Percentiles rank a stretch among this genome's conserved stretches.
Conservation (phyloP, 441 rosid species). For the Erodium texanum region DNA sequence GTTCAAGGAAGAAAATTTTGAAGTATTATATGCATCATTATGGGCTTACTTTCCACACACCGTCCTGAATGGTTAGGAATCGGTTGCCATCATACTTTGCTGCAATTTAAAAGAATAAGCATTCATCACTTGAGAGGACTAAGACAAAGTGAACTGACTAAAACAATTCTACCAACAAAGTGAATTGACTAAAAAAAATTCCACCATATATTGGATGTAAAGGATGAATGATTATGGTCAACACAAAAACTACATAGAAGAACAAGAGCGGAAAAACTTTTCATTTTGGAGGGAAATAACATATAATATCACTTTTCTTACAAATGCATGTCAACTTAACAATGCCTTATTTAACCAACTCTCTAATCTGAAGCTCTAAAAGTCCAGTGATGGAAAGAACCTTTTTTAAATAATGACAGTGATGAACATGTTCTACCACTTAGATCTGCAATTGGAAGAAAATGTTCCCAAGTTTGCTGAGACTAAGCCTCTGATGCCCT, state of each 20-base stretch:
- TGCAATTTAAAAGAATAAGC: slow-evolving; percentile 25
- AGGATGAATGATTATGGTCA: not conserved
- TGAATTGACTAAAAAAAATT: no score
- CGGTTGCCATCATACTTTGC: slow-evolving; percentile 64
- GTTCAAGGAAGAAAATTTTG: slow-evolving; percentile 8
- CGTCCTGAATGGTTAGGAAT: slow-evolving; percentile 55
- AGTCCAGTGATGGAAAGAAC: not conserved
- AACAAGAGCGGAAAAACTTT: not conserved
- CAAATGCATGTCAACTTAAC: no score
- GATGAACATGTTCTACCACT: not conserved
- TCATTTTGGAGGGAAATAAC: not conserved
- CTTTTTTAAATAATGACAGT: not conserved
- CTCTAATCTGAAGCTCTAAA: no score
- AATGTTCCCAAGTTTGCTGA: not conserved
- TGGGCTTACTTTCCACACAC: slow-evolving; percentile 69
- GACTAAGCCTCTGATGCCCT: not conserved
- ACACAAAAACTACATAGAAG: not conserved
- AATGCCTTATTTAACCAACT: no score
- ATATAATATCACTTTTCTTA: not conserved
- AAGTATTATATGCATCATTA: slow-evolving; percentile 9
- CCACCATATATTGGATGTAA: no score
- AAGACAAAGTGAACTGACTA: no score
- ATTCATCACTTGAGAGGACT: slow-evolving; percentile 2
- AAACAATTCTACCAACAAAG: no score
- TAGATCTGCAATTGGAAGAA: not conserved